phyloP scores from a whole-genome alignment of 371 early-diverging fungal genomes.

The Actinomortierella ambigua region DNA sequence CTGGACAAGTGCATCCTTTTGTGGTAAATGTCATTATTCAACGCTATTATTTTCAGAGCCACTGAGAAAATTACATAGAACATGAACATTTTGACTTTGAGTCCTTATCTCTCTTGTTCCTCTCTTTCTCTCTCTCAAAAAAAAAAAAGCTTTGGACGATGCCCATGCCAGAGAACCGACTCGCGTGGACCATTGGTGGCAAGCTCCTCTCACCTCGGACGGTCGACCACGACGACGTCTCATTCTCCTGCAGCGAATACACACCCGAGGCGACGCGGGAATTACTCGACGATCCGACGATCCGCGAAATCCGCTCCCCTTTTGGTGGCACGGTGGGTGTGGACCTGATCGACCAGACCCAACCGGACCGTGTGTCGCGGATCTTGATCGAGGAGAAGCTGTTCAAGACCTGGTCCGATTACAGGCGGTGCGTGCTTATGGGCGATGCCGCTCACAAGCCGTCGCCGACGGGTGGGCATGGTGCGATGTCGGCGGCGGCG shows the following conservation, averaged over 20 bases:
- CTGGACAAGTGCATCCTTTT: constrained; percentile 3
- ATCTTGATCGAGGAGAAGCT: constrained; percentile 24
- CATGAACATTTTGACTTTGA: too few species aligned
- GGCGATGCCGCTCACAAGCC: constrained; percentile 23
- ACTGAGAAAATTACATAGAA: too few species aligned
- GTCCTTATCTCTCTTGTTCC: too few species aligned
- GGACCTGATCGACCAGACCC: constrained; percentile 7
- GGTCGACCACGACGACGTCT: not conserved
- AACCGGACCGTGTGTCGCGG: constrained; percentile 7
- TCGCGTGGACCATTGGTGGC: constrained; percentile 11
- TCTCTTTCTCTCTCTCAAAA: not conserved
- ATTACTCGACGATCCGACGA: not conserved
- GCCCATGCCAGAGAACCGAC: not conserved
- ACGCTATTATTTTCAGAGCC: too few species aligned
- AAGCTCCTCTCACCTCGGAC: constrained; percentile 8
- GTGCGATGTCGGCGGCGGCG: too few species aligned
- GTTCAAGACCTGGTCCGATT: constrained; percentile 16
- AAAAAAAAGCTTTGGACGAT: constrained; percentile 7
- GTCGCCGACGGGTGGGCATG: not conserved
- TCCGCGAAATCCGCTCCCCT: constrained; percentile 19
- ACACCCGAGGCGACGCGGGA: too few species aligned
- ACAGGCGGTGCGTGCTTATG: constrained; percentile 11
- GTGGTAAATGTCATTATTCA: too few species aligned
- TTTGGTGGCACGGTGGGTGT: constrained; percentile 19
- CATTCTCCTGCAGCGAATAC: too few species aligned